A percentile compares a stretch with the other conserved stretches of the same genome.
phyloP scores from a whole-genome alignment of 2,329 filamentous ascomycete genomes.

The Pseudocercospora macadamiae region DNA sequence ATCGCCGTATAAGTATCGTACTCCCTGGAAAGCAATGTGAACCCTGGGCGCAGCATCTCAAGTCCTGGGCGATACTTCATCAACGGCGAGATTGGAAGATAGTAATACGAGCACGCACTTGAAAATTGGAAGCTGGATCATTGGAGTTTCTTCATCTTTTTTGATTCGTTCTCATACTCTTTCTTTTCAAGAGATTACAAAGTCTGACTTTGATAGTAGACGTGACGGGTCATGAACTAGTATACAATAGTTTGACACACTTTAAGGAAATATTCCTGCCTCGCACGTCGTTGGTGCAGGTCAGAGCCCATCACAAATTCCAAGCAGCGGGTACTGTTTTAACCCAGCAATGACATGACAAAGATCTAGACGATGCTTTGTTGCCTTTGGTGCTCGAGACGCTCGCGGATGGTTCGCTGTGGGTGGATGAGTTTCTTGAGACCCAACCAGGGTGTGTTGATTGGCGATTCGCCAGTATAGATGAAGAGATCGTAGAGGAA shows the following conservation, averaged over 20 bases:
- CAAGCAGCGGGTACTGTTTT: background rate
- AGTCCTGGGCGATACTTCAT: too few species aligned
- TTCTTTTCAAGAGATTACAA: background rate
- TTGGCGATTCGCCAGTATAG: conserved; percentile 63
- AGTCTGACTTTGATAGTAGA: background rate
- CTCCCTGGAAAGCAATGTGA: too few species aligned
- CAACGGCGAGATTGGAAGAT: too few species aligned
- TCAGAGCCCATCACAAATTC: background rate
- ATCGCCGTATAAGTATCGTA: too few species aligned
- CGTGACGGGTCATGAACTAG: background rate
- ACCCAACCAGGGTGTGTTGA: conserved; percentile 62
- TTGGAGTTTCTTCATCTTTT: background rate
- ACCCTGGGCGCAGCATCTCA: too few species aligned
- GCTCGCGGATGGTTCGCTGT: conserved; percentile 24
- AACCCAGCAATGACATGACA: background rate
- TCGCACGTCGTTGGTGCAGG: background rate
- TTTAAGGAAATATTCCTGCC: background rate
- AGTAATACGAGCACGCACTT: too few species aligned
- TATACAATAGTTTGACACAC: background rate
- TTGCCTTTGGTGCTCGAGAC: conserved; percentile 31
- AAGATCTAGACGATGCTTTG: conserved; percentile 33
- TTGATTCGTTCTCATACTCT: background rate
- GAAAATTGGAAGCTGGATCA: too few species aligned
- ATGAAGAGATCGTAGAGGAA: conserved; percentile 70
- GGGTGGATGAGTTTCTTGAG: conserved; percentile 32